These are phyloP conservation scores for Raddia distichophylla DNA, from an alignment of 176 grass and related monocot genomes.

Conservation along the genomic window DNA sequence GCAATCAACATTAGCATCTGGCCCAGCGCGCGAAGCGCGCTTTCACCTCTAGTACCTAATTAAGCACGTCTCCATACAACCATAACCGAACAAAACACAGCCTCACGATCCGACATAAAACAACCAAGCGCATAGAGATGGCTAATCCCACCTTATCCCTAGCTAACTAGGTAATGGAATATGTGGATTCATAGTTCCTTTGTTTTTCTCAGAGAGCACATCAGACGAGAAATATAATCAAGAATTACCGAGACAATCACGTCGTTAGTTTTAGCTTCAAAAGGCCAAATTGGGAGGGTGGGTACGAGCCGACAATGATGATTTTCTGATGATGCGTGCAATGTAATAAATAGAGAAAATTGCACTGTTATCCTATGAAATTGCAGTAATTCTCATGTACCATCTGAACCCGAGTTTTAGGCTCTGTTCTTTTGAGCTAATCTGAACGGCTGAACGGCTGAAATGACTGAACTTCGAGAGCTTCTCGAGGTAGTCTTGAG, in stretches of 20 bases:
- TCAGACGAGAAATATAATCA: background rate
- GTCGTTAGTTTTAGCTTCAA: background rate
- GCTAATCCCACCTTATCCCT: conserved; percentile 1
- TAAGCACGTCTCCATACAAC: conserved; percentile 19
- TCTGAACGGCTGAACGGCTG: no score
- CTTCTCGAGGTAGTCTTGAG: no score
- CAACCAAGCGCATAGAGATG: background rate
- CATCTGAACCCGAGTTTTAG: no score
- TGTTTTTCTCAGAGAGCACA: background rate
- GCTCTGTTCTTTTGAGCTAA: no score
- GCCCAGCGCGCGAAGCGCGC: no score
- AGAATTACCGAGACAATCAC: background rate
- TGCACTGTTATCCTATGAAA: no score
- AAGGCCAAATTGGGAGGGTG: background rate
- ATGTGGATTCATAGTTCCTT: background rate
- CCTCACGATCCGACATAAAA: conserved; percentile 4
- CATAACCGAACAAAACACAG: conserved; percentile 19
- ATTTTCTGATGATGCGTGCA: background rate
- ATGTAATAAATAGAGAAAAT: no score
- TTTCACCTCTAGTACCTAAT: background rate
- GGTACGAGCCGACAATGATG: background rate
- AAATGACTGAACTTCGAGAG: no score
- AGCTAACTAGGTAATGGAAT: background rate
- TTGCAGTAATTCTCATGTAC: no score
- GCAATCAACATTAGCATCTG: no score